Evolutionary conservation across 1,284 basidiomycete genomes (phyloP), one percentile per base, ranked within the genome.

Genomic region (Vanrija sp.): DNA sequence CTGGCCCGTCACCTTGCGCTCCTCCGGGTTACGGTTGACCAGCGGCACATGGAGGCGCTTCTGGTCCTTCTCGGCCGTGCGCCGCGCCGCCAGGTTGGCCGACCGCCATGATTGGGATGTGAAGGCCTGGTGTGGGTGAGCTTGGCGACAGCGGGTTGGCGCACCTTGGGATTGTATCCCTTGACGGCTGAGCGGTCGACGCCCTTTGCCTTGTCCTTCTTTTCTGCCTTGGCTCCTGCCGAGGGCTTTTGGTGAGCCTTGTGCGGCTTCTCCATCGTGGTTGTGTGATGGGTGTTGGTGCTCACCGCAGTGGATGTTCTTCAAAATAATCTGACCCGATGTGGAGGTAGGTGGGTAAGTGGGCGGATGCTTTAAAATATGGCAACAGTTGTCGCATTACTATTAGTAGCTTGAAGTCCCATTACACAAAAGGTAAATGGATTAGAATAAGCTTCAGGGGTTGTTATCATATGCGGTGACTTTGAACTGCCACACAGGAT

Each of bases 21-120:
- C 89, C 52, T 91, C 89, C 3, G 94, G 92, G 9, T 93, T 97
- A 55, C 96, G 84, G 73, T 98, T 88, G 49, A 98, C 89, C 34
- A 97, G 83, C 5, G 96, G 96, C 2, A 98, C 96, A 77, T 99
- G 96, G 2, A 98, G 83, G 39, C 93, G 83, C 12, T 91, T 91
- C 76, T 99, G 95, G 71, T 97, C 91, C 56, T 87, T 85, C 71
- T 99, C 96, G 29, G 87, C 93, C 57, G 91, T 95, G 46, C 94
- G 83, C 16, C 94, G 83, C 14, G 91, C 92, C 71, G 94, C 89
- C 48, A 86, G 82, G 68, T 97, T 91, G 43, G 92, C 93, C 48
- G 86, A 81, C 55, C 89, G 83, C 65, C 90, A 91, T 29, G 93
- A 96, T 75, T 85, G 86, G 23, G 91, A 90, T 21, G 93, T 94